A percentile compares a stretch with the other conserved stretches of the same genome.
These are phyloP conservation scores for Geotrichum histeridarum DNA, from an alignment of 1,139 yeast species.

Conservation along the genomic window DNA sequence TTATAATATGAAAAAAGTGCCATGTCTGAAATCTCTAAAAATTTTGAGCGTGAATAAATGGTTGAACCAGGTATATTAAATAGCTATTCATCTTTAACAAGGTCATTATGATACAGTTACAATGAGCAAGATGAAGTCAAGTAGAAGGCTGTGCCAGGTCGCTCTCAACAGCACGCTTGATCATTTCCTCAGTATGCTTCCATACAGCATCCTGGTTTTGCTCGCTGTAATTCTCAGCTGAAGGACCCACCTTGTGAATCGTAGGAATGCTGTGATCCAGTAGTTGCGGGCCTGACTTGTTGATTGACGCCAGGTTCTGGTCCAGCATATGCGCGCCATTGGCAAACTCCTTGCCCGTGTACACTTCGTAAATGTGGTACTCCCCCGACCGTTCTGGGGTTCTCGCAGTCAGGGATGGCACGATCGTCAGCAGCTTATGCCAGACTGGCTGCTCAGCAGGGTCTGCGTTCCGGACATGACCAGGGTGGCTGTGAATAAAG, in stretches of 20 bases:
- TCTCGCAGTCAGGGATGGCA: conserved; percentile 13
- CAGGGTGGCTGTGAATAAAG: conserved; percentile 33
- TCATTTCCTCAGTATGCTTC: conserved; percentile 29
- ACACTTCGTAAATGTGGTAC: conserved; percentile 26
- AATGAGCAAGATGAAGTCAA: no score
- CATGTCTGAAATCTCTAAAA: no score
- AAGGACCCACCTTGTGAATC: conserved; percentile 17
- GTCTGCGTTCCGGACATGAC: conserved; percentile 29
- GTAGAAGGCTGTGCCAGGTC: not conserved
- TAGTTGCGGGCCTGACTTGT: conserved; percentile 15
- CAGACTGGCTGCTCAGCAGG: conserved; percentile 26
- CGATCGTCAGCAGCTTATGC: conserved; percentile 16
- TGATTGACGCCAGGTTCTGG: conserved; percentile 20
- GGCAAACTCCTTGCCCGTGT: conserved; percentile 23
- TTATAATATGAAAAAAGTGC: no score
- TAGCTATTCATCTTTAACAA: no score
- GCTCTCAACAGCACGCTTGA: conserved; percentile 18
- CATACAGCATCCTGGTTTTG: conserved; percentile 30
- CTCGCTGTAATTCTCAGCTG: conserved; percentile 21
- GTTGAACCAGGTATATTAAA: no score
- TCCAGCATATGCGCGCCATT: conserved; percentile 27
- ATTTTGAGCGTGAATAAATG: no score
- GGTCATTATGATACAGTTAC: no score
- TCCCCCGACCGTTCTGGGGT: conserved; percentile 26
- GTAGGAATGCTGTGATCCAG: conserved; percentile 21